A percentile compares a stretch with the other conserved stretches of the same genome.
Evolutionary conservation across 2,329 filamentous ascomycete species (phyloP).

Genomic region (Podosphaera aphanis): DNA sequence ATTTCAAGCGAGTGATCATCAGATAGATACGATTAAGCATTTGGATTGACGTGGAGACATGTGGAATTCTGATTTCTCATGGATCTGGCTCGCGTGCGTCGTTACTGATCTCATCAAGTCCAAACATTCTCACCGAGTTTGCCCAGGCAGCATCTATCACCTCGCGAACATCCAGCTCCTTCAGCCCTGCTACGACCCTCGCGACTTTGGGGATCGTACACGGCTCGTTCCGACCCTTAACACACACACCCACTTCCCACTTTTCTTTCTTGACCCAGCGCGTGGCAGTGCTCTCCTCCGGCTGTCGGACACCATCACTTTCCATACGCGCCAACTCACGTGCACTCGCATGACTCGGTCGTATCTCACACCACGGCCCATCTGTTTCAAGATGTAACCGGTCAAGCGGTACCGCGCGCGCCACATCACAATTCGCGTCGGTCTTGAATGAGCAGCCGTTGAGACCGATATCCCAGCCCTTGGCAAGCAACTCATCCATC

Average conservation of each 20-base stretch:
- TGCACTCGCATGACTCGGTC: slow-evolving; percentile 58
- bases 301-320: neutral
- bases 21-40: neutral
- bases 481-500: slow-evolving; percentile 53
- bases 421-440: slow-evolving; percentile 67
- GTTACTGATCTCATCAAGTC: neutral
- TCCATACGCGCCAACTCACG: slow-evolving; percentile 2
- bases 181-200: slow-evolving; percentile 70
- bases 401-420: slow-evolving; percentile 54
- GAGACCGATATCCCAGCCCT: slow-evolving; percentile 78
- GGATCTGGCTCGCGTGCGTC: neutral
- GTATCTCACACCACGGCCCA: slow-evolving; percentile 91
- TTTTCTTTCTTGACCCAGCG: slow-evolving; percentile 77
- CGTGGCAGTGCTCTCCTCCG: slow-evolving; percentile 10
- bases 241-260: slow-evolving; percentile 66
- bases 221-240: slow-evolving; percentile 89
- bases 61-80: neutral
- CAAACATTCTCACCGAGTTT: slow-evolving; percentile 61
- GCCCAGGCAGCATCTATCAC: slow-evolving; percentile 70
- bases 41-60: neutral
- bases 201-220: slow-evolving; percentile 70
- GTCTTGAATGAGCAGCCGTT: slow-evolving; percentile 97
- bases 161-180: slow-evolving; percentile 54
- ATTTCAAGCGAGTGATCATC: neutral
- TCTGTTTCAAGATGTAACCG: slow-evolving; percentile 87